Evolutionary conservation across 192 early-diverging fungal genomes (phyloP).

Genomic region (Backusella macrospora): DNA sequence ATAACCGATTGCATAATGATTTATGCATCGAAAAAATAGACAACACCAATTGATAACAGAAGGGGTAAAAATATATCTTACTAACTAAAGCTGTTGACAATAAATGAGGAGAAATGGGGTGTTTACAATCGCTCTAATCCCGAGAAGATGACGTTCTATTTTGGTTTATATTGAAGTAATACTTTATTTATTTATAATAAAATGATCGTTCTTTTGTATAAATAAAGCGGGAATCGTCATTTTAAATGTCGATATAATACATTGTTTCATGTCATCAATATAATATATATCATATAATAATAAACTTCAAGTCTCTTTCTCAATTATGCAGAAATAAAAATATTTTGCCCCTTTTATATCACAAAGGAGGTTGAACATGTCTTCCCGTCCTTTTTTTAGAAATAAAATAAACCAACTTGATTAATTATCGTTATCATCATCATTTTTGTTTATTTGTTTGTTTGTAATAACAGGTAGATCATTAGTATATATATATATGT

Average conservation of each 20-base stretch:
- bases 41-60: background rate
- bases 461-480: background rate
- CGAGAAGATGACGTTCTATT: background rate
- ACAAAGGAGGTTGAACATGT: background rate
- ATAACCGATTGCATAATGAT: background rate
- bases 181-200: background rate
- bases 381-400: background rate
- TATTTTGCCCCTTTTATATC: background rate
- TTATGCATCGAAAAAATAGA: background rate
- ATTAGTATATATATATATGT: too few species aligned
- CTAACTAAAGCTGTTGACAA: slow-evolving; percentile 1
- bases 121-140: background rate
- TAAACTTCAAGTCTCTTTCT: too few species aligned
- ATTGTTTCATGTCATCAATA: too few species aligned
- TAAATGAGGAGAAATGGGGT: background rate
- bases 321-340: background rate
- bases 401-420: background rate
- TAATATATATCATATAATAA: too few species aligned
- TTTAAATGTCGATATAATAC: too few species aligned
- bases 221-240: too few species aligned
- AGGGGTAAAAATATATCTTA: background rate
- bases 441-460: background rate
- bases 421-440: background rate
- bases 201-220: too few species aligned
- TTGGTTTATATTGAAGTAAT: background rate